Conservation (phyloP, 2,329 filamentous ascomycete species). For the Diaporthe amygdali region DNA sequence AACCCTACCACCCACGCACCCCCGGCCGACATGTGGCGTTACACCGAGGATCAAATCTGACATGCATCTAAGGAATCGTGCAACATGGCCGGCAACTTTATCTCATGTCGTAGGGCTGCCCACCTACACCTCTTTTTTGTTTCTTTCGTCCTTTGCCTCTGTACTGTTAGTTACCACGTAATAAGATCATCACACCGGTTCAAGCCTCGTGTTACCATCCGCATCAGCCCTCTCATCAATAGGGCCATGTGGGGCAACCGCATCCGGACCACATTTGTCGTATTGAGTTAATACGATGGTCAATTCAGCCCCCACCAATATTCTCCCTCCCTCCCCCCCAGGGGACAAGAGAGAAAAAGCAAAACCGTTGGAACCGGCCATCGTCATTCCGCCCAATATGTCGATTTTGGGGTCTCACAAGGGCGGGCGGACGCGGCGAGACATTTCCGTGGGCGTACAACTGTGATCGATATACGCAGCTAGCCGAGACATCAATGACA, state of each 20-base stretch:
- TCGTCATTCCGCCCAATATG: neutral
- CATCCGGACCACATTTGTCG: too few species aligned
- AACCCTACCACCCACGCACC: neutral
- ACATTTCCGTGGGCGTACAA: neutral
- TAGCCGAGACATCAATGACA: neutral
- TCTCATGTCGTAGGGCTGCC: constrained; percentile 16
- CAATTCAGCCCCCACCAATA: neutral
- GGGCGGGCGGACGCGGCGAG: neutral
- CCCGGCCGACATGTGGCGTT: constrained; percentile 10
- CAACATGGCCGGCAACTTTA: constrained; percentile 8
- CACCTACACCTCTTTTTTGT: neutral
- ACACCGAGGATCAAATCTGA: constrained; percentile 16
- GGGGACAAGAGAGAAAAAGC: neutral
- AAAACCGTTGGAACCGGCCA: neutral
- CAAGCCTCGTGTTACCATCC: neutral
- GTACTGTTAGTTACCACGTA: neutral
- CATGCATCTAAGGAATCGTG: constrained; percentile 12
- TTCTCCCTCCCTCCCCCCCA: too few species aligned
- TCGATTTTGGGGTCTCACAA: neutral
- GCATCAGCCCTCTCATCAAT: neutral
- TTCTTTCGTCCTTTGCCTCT: neutral
- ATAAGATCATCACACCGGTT: neutral
- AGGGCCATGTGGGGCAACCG: neutral
- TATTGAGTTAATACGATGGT: neutral
- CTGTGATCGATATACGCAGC: neutral